These are phyloP conservation scores for Santalum album DNA, from an alignment of 164 flowering plant species.

Conservation along the genomic window DNA sequence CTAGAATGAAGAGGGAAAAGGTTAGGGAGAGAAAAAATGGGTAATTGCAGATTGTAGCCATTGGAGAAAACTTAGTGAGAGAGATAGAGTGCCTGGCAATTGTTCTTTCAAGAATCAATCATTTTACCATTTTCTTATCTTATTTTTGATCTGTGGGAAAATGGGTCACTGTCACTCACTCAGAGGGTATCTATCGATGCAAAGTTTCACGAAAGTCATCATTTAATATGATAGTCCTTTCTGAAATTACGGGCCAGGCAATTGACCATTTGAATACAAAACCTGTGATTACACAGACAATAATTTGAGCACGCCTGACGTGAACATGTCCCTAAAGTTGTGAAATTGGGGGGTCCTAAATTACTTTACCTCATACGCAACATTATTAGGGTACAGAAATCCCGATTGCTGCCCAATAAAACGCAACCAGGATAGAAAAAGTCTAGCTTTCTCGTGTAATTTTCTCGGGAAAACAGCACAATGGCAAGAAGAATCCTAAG, in stretches of 20 bases:
- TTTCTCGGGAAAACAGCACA: too few relatives aligned
- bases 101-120: not conserved
- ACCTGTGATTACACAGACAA: not conserved
- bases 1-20: constrained; percentile 22
- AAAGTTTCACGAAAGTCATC: not conserved
- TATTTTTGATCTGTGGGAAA: not conserved
- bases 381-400: too few relatives aligned
- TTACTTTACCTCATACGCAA: not conserved
- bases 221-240: not conserved
- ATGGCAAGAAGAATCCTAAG: too few relatives aligned
- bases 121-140: not conserved
- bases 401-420: too few relatives aligned
- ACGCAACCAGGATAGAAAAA: too few relatives aligned
- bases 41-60: constrained; percentile 14
- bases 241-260: not conserved
- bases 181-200: not conserved
- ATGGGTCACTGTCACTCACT: not conserved
- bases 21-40: constrained; percentile 10
- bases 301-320: not conserved
- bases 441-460: too few relatives aligned
- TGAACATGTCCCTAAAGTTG: not conserved
- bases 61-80: constrained; percentile 5
- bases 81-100: not conserved
- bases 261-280: not conserved
- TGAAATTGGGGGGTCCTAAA: not conserved